Conservation (phyloP, 169 alveolate genomes). For the Blepharisma undulans region DNA sequence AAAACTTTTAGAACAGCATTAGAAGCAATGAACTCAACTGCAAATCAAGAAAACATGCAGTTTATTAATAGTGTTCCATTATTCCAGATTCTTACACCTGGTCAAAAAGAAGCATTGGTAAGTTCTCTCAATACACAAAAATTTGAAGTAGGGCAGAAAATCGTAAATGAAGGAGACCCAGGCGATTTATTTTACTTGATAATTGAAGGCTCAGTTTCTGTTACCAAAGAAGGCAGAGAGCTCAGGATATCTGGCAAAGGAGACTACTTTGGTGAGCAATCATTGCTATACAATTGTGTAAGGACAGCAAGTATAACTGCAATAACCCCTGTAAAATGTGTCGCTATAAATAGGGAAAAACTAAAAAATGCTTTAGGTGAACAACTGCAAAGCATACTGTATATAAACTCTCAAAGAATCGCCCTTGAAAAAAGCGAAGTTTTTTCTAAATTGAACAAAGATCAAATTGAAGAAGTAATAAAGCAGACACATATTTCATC, state of each 20-base stretch:
- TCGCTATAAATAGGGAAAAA: slow-evolving; percentile 48
- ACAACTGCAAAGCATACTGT: slow-evolving; percentile 45
- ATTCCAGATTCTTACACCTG: slow-evolving; percentile 37
- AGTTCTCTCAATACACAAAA: slow-evolving; percentile 34
- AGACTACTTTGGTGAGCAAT: slow-evolving; percentile 65
- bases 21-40: slow-evolving; percentile 53
- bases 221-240: slow-evolving; percentile 41
- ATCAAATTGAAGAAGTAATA: neutral
- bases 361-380: slow-evolving; percentile 49
- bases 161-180: slow-evolving; percentile 52
- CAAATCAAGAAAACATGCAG: slow-evolving; percentile 55
- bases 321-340: slow-evolving; percentile 45
- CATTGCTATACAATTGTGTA: slow-evolving; percentile 49
- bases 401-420: slow-evolving; percentile 44
- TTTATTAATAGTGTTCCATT: slow-evolving; percentile 48
- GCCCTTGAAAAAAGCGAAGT: slow-evolving; percentile 46
- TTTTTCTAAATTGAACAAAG: neutral
- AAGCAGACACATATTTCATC: neutral
- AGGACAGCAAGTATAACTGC: slow-evolving; percentile 65
- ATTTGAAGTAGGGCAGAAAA: slow-evolving; percentile 40
- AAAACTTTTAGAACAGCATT: slow-evolving; percentile 64
- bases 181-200: slow-evolving; percentile 53
- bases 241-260: slow-evolving; percentile 50
- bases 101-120: slow-evolving; percentile 47
- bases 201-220: slow-evolving; percentile 61